Evolutionary conservation across 2,329 filamentous ascomycete species (phyloP).

Genomic region (Beauveria bassiana): DNA sequence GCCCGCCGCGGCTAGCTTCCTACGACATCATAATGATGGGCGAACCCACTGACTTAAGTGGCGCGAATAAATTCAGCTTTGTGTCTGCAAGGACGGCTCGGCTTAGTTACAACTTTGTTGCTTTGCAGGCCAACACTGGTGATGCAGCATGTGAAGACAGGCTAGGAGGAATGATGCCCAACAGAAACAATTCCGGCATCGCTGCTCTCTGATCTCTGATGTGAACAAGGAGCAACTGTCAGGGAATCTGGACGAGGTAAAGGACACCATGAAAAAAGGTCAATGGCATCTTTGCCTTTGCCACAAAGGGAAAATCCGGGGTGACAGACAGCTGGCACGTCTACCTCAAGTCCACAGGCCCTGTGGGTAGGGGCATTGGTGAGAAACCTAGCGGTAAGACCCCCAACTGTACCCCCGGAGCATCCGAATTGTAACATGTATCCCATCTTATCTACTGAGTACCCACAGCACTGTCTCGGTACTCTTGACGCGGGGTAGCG

Average conservation of each 20-base stretch:
- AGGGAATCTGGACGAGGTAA: conserved; percentile 57
- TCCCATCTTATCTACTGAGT: not conserved
- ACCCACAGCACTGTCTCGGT: not conserved
- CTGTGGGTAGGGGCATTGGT: conserved; percentile 64
- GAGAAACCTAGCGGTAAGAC: conserved; percentile 69
- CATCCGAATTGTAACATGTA: not conserved
- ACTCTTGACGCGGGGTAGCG: not conserved
- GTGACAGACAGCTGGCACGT: conserved; percentile 77
- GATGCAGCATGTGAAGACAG: conserved; percentile 4
- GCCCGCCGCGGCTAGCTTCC: not conserved
- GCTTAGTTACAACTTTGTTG: not conserved
- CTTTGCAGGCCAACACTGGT: not conserved
- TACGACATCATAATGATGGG: not conserved
- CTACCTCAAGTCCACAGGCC: conserved; percentile 77
- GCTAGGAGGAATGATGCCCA: not conserved
- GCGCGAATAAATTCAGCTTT: not conserved
- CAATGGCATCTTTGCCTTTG: conserved; percentile 75
- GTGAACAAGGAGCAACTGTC: conserved; percentile 62
- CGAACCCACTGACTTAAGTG: not conserved
- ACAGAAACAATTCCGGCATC: conserved; percentile 74
- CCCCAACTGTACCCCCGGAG: not conserved
- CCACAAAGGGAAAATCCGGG: conserved; percentile 72
- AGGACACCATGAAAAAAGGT: conserved; percentile 79
- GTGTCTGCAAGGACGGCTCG: not conserved
- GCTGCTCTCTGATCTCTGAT: conserved; percentile 83